These are phyloP conservation scores for Phialophora macrospora DNA, from an alignment of 2,329 filamentous ascomycete species.

Conservation along the genomic window DNA sequence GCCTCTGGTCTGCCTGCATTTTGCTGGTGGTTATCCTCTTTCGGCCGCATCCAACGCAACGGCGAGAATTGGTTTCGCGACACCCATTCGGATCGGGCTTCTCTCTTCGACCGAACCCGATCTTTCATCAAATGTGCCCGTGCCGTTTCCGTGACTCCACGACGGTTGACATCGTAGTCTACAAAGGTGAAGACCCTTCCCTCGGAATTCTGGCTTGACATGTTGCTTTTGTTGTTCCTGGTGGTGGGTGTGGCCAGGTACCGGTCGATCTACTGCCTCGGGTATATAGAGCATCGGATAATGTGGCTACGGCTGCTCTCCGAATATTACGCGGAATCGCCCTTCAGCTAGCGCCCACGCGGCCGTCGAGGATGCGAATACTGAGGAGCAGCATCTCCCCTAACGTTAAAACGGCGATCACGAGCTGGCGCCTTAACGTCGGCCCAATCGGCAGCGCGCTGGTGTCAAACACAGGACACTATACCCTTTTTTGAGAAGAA, in stretches of 20 bases:
- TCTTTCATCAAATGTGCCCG: slow-evolving; percentile 34
- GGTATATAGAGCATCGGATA: slow-evolving; percentile 19
- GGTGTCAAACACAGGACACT: not conserved
- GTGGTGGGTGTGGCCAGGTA: slow-evolving; percentile 7
- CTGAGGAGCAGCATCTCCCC: not conserved
- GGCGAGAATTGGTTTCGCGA: slow-evolving; percentile 32
- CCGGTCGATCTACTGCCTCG: slow-evolving; percentile 12
- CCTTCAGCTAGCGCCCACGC: slow-evolving; percentile 1
- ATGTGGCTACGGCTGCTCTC: slow-evolving; percentile 10
- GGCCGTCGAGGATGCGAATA: not conserved
- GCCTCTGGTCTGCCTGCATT: slow-evolving; percentile 15
- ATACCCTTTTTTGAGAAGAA: slow-evolving; percentile 34
- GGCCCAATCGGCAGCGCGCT: slow-evolving; percentile 11
- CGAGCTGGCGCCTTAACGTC: not conserved
- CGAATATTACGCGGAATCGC: slow-evolving; percentile 10
- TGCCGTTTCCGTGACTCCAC: slow-evolving; percentile 31
- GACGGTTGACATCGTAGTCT: slow-evolving; percentile 33
- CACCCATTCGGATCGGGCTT: slow-evolving; percentile 30
- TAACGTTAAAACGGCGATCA: slow-evolving; percentile 10
- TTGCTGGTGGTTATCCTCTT: slow-evolving; percentile 22
- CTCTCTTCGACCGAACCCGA: slow-evolving; percentile 30
- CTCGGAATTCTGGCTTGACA: slow-evolving; percentile 23
- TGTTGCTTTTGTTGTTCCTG: slow-evolving; percentile 12
- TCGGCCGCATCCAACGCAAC: slow-evolving; percentile 33
- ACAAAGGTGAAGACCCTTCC: slow-evolving; percentile 31